A percentile compares a stretch with the other conserved stretches of the same genome.
Evolutionary conservation across 169 alveolate genomes (phyloP).

Genomic region (Plasmodium inui): DNA sequence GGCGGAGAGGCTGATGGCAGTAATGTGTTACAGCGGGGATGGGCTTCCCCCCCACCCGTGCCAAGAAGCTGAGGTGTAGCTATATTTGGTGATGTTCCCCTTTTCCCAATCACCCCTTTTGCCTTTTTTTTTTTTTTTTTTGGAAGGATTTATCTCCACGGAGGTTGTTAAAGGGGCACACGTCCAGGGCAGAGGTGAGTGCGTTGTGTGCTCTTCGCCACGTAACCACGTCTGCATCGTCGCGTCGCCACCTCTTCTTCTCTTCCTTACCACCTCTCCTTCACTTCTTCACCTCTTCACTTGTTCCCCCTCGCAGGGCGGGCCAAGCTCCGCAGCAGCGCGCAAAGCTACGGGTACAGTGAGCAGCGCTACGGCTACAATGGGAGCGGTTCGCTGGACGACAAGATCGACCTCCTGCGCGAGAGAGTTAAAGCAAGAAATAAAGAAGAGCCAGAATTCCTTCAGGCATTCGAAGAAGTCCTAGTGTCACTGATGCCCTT

Average conservation of each 20-base stretch:
- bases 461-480: conserved; percentile 79
- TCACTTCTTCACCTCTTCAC: not conserved
- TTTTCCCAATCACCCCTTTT: not conserved
- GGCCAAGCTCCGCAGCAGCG: not conserved
- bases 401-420: conserved; percentile 27
- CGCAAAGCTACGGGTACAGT: conserved; percentile 53
- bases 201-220: not conserved
- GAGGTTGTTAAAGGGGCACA: not conserved
- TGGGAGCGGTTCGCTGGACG: conserved; percentile 6
- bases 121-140: not conserved
- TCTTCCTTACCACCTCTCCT: not conserved
- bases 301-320: conserved; percentile 5
- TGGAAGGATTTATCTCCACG: not conserved
- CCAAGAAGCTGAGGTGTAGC: not conserved
- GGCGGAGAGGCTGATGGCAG: too few relatives aligned
- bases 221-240: not conserved
- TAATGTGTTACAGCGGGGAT: too few relatives aligned
- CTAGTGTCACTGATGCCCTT: conserved; percentile 77
- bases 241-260: not conserved
- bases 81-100: not conserved
- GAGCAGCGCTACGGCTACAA: too few relatives aligned
- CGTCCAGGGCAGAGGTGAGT: not conserved
- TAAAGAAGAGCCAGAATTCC: conserved; percentile 47
- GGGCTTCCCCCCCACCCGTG: not conserved
- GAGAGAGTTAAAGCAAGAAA: conserved; percentile 31